Percentiles rank a stretch among this genome's conserved stretches.
Evolutionary conservation across 306 rosid genomes (phyloP).

Genomic region (Senna siamea): DNA sequence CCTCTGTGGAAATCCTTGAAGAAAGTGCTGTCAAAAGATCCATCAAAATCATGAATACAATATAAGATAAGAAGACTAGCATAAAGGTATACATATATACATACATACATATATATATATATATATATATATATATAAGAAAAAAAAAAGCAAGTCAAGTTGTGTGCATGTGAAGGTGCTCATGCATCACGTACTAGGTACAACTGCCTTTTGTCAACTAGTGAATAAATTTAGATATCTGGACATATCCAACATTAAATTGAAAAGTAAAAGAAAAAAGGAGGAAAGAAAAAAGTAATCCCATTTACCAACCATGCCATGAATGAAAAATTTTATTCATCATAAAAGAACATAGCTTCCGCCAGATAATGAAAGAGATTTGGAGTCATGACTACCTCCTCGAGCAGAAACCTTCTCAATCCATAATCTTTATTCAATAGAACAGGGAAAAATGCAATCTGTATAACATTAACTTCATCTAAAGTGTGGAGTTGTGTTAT

Average conservation of each 20-base stretch:
- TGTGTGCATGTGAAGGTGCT: constrained; percentile 33
- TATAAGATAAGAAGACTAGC: constrained; percentile 19
- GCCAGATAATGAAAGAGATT: constrained; percentile 23
- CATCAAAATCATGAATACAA: constrained; percentile 26
- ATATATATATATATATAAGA: no score
- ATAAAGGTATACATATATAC: no score
- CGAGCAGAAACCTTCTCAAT: neutral
- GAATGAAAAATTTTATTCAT: constrained; percentile 1
- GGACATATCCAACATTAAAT: constrained; percentile 32
- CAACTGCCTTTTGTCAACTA: constrained; percentile 34
- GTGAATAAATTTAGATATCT: constrained; percentile 32
- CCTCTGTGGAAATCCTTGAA: constrained; percentile 64
- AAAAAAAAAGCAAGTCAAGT: constrained; percentile 13
- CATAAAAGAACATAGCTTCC: constrained; percentile 28
- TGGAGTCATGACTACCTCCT: neutral
- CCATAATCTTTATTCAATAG: neutral
- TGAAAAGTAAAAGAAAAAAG: neutral
- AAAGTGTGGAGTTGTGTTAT: neutral
- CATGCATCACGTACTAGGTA: constrained; percentile 32
- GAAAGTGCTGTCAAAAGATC: constrained; percentile 55
- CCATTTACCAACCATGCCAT: constrained; percentile 34
- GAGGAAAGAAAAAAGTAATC: constrained; percentile 17
- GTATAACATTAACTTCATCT: neutral
- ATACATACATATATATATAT: no score
- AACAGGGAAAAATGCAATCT: neutral